Conservation (phyloP, 1,284 basidiomycete genomes). For the Ceratobasidium theobromae region DNA sequence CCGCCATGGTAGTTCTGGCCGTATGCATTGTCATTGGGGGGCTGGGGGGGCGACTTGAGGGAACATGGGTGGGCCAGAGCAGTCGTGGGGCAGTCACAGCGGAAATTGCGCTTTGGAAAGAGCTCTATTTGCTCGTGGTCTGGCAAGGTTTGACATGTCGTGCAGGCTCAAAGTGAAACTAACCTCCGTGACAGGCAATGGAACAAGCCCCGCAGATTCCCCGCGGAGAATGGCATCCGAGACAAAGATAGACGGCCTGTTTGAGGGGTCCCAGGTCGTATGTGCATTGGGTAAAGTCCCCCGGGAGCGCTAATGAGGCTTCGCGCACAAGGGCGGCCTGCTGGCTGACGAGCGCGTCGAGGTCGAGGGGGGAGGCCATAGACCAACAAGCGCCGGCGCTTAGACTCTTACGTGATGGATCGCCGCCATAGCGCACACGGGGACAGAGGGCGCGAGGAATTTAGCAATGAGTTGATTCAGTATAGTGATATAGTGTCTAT, state of each 20-base stretch:
- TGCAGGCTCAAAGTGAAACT: slow-evolving; percentile 40
- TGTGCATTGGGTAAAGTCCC: slow-evolving; percentile 72
- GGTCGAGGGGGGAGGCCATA: background rate
- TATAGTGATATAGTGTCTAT: slow-evolving; percentile 22
- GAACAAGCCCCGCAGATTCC: slow-evolving; percentile 78
- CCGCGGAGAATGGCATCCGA: slow-evolving; percentile 53
- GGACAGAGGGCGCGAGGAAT: background rate
- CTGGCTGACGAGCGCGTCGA: slow-evolving; percentile 1
- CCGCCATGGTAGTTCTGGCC: slow-evolving; percentile 64
- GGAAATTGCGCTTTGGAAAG: slow-evolving; percentile 77
- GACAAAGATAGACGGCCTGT: slow-evolving; percentile 75
- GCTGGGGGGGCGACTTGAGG: slow-evolving; percentile 50
- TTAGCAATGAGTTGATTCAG: background rate
- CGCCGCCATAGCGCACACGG: background rate
- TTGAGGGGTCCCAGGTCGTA: slow-evolving; percentile 59
- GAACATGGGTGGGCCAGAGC: slow-evolving; percentile 61
- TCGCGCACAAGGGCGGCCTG: slow-evolving; percentile 54
- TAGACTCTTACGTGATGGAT: background rate
- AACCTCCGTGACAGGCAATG: slow-evolving; percentile 75
- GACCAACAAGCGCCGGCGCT: background rate
- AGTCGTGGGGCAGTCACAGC: slow-evolving; percentile 75
- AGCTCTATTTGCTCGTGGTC: slow-evolving; percentile 69
- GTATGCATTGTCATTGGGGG: slow-evolving; percentile 56
- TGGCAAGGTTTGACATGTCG: slow-evolving; percentile 4
- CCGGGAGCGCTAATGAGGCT: slow-evolving; percentile 69